Evolutionary conservation across 208 protist species (phyloP), one percentile per base, ranked within the genome.

Genomic region (Trypanosoma lewisi): DNA sequence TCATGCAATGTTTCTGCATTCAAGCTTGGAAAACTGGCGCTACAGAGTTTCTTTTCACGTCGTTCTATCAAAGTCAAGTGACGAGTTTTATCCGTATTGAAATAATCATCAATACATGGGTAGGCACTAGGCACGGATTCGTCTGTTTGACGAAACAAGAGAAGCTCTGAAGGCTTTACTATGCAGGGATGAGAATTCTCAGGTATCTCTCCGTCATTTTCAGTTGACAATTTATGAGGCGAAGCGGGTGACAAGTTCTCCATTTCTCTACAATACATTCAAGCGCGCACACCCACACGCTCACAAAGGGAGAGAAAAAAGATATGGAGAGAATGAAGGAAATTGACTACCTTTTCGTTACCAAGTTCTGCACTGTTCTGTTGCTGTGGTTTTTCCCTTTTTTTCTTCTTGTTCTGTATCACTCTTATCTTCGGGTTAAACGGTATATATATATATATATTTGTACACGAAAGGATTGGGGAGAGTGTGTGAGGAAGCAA

Each of bases 31-130:
- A 89, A 59, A 60, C 33, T 64, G 16, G 51, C 64, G 70, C 31
- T 76, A 83, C 52, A 86, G 23, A 44, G 36, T 41, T 68, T 66
- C 66, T 82, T 74, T 47, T 80, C 76, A 47, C 88, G 84, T 12
- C 88, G 84, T 70, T 94, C 85, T 12, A 91, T 69, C 58, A 94
- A 63, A 14, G 88, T 94, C 55, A 76, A 63, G 5, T 69, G 84
- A 19, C 77, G 64, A 17, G 57, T 56, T 19, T 21, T 48, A 21
- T 2, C n/a, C 14, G 16, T 56, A 9, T 34, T 28, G 30, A 3
- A 39, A 23, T 2, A 8, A 49, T 33, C 31, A 23, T 23, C 33
- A 51, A 19, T 17, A n/a, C 37, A 47, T 56, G 51, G 31, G 17
- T 27, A 51, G 17, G 41, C 23, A 8, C 33, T 17, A 31, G 36